Conservation (phyloP, 1,139 yeast genomes). For the Yamadazyma sp. region DNA sequence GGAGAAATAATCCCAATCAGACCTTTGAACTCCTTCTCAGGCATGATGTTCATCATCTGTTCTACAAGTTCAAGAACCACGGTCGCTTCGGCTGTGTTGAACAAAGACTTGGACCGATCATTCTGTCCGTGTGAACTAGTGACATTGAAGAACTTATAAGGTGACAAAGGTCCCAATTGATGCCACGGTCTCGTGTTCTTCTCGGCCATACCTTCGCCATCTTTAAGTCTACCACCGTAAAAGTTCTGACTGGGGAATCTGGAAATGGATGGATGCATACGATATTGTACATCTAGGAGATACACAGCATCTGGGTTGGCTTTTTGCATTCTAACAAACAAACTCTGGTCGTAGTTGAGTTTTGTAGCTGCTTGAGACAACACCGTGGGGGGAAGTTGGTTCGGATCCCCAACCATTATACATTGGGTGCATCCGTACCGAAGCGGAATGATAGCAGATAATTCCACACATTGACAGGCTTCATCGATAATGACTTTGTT, state of each 20-base stretch:
- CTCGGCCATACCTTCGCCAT: slow-evolving; percentile 70
- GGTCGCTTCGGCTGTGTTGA: slow-evolving; percentile 67
- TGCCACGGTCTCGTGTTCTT: slow-evolving; percentile 80
- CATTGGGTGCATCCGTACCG: slow-evolving; percentile 90
- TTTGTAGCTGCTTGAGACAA: slow-evolving; percentile 84
- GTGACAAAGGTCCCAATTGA: slow-evolving; percentile 48
- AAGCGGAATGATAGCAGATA: slow-evolving; percentile 88
- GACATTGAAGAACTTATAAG: slow-evolving; percentile 80
- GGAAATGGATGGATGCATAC: slow-evolving; percentile 96
- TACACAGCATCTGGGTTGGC: slow-evolving; percentile 61
- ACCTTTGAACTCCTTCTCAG: slow-evolving; percentile 59
- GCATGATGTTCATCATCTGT: slow-evolving; percentile 50
- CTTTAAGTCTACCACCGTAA: slow-evolving; percentile 67
- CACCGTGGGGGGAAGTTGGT: slow-evolving; percentile 98
- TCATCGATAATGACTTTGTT: slow-evolving; percentile 97
- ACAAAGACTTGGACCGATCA: slow-evolving; percentile 64
- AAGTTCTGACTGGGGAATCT: slow-evolving; percentile 83
- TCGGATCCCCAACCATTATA: slow-evolving; percentile 99
- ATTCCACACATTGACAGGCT: slow-evolving; percentile 96
- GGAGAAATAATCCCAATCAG: slow-evolving; percentile 92
- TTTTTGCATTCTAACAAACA: slow-evolving; percentile 91
- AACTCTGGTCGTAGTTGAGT: slow-evolving; percentile 81
- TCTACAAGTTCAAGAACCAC: slow-evolving; percentile 72
- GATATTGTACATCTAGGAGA: slow-evolving; percentile 89
- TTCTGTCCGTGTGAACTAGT: slow-evolving; percentile 64